phyloP scores from a whole-genome alignment of 345 rosid genomes.

The Nasturtium officinale region DNA sequence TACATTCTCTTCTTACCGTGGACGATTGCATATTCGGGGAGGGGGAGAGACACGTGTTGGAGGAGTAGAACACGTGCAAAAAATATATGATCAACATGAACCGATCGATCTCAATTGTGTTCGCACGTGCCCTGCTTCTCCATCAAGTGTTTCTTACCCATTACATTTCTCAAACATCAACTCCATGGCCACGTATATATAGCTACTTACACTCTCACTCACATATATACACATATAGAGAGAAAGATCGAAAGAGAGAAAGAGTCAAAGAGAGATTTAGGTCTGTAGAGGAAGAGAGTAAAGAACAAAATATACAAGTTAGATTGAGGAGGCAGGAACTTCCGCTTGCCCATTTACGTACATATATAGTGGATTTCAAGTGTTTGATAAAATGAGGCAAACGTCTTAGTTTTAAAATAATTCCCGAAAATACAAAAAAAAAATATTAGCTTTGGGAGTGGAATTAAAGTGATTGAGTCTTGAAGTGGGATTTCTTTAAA shows the following conservation, averaged over 20 bases:
- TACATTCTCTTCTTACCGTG: constrained; percentile 1
- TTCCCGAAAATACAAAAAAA: not conserved
- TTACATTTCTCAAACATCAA: not conserved
- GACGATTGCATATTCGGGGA: constrained; percentile 11
- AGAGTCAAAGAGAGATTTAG: not conserved
- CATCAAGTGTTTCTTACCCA: constrained; percentile 82
- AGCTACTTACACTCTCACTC: no score
- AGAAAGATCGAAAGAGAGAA: not conserved
- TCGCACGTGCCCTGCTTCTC: constrained; percentile 99
- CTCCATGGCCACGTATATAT: not conserved
- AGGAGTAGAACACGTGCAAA: constrained; percentile 98
- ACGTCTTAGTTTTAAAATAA: not conserved
- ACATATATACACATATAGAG: not conserved
- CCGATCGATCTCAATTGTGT: constrained; percentile 20
- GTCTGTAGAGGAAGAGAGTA: constrained; percentile 5
- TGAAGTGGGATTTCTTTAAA: constrained; percentile 66
- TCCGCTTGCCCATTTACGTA: constrained; percentile 26
- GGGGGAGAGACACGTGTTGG: constrained; percentile 79
- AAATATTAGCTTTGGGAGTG: constrained; percentile 8
- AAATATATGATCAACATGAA: not conserved
- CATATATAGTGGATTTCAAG: constrained; percentile 30
- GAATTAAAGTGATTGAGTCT: constrained; percentile 61
- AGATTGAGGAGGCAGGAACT: constrained; percentile 35
- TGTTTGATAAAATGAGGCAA: constrained; percentile 38
- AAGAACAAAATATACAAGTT: not conserved